Evolutionary conservation across 768 basidiomycete species (phyloP), one percentile per base, ranked within the genome.

Genomic region (Trametes maxima): DNA sequence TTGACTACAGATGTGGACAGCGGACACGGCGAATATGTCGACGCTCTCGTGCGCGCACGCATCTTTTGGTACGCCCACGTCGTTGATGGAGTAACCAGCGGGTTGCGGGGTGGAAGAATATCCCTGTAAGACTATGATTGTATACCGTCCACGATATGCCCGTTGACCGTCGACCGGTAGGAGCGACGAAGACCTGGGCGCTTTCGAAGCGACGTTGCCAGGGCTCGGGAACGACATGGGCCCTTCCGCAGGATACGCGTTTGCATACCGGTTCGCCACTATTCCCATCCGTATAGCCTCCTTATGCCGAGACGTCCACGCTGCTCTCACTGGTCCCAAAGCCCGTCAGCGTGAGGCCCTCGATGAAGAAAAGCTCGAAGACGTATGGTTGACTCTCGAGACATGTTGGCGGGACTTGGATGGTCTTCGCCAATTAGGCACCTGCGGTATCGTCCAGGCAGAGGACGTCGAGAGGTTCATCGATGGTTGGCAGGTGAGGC

Each of bases 11-110:
- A 81, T 14, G 73, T 84, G 21, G 77, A 80, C 56, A 82, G 78
- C 48, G 81, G 81, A 21, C 76, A 78, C 44, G 80, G 78, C 2
- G 78, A 81, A 36, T 85, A 87, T 51, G 83, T 89, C 53, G 84
- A 87, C 37, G 72, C 79, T 7, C 75, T 75, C 47, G 78, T 90
- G 36, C 85, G 92, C 36, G 87, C 91, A 2, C 81, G 94, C 33
- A 80, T 95, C 35, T 95, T 93, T 72, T 96, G 93, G 91, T 96
- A 94, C 67, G 86, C 90, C 7, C 85, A 94, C 64, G 84, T 89
- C 24, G 87, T 92, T 60, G 95, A 96, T 74, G 91, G 92, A 28
- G 82, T 95, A 21, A 85, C 86, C 1, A 90, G 85, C 10, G 95
- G 89, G 21, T 80, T 95, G 59, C 82, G 87, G 51, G 95, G 95